These are phyloP conservation scores for Daldinia vernicosa DNA, from an alignment of 495 filamentous ascomycete species.

Conservation along the genomic window DNA sequence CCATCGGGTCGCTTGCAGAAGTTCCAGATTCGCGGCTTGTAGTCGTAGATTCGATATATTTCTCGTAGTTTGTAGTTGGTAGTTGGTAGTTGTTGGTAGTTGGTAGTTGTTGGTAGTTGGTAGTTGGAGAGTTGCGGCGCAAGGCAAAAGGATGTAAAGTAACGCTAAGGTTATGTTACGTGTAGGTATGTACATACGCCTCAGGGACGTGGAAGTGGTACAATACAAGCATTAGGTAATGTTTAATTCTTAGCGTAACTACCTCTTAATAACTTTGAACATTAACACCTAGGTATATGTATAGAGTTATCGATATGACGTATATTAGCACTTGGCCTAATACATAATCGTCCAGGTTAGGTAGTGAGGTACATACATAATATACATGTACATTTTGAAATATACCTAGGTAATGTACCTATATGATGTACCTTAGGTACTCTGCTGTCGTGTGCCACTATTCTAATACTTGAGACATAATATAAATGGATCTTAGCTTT, in stretches of 20 bases:
- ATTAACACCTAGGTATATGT: too few species aligned
- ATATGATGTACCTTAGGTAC: too few species aligned
- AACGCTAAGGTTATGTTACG: background rate
- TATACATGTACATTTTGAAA: too few species aligned
- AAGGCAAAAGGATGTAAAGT: slow-evolving; percentile 18
- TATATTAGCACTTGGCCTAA: too few species aligned
- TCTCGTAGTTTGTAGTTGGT: slow-evolving; percentile 4
- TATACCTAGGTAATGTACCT: background rate
- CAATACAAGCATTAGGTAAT: slow-evolving; percentile 3
- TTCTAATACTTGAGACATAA: background rate
- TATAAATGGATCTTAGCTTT: slow-evolving; percentile 1
- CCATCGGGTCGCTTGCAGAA: background rate
- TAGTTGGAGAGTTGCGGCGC: slow-evolving; percentile 27
- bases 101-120: slow-evolving; percentile 5
- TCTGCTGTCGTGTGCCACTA: background rate
- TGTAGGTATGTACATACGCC: background rate
- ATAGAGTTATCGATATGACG: too few species aligned
- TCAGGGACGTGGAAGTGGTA: background rate
- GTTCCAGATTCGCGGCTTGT: background rate
- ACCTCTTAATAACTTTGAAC: background rate
- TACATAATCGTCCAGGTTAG: background rate
- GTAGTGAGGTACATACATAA: too few species aligned
- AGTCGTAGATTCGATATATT: background rate
- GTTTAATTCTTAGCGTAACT: background rate
- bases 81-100: slow-evolving; percentile 7